phyloP scores from a whole-genome alignment of 768 basidiomycete genomes.

The Cyathus striatus region DNA sequence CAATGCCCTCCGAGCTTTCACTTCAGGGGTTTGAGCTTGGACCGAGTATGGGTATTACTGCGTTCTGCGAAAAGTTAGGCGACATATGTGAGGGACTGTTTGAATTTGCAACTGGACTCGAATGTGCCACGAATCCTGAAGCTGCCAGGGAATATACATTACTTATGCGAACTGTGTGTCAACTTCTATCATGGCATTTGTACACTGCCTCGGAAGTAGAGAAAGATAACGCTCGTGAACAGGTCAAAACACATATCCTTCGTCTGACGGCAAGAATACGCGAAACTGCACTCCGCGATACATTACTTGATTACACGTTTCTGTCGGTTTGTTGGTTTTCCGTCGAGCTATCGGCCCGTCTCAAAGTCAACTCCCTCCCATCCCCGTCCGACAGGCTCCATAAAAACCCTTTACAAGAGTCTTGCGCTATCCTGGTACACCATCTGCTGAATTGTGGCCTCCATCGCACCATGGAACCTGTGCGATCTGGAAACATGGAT shows the following conservation, averaged over 20 bases:
- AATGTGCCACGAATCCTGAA: conserved; percentile 23
- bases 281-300: conserved; percentile 22
- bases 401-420: conserved; percentile 14
- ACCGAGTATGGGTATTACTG: conserved; percentile 32
- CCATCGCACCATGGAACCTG: conserved; percentile 32
- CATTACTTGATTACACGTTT: conserved; percentile 29
- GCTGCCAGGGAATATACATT: conserved; percentile 31
- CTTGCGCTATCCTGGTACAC: conserved; percentile 36
- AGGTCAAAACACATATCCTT: conserved; percentile 30
- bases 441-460: conserved; percentile 53
- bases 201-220: conserved; percentile 27
- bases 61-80: conserved; percentile 42
- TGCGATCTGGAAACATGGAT: conserved; percentile 31
- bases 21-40: conserved; percentile 38
- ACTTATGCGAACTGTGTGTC: conserved; percentile 33
- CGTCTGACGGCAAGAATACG: conserved; percentile 33
- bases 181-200: conserved; percentile 32
- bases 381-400: conserved; percentile 6
- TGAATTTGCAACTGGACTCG: conserved; percentile 30
- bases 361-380: conserved; percentile 20
- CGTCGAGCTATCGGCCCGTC: conserved; percentile 49
- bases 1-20: conserved; percentile 22
- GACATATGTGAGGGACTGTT: conserved; percentile 39
- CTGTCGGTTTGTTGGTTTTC: conserved; percentile 58
- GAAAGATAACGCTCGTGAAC: conserved; percentile 17